phyloP scores from a whole-genome alignment of 2,329 filamentous ascomycete species.

The Diplodia scrobiculata region DNA sequence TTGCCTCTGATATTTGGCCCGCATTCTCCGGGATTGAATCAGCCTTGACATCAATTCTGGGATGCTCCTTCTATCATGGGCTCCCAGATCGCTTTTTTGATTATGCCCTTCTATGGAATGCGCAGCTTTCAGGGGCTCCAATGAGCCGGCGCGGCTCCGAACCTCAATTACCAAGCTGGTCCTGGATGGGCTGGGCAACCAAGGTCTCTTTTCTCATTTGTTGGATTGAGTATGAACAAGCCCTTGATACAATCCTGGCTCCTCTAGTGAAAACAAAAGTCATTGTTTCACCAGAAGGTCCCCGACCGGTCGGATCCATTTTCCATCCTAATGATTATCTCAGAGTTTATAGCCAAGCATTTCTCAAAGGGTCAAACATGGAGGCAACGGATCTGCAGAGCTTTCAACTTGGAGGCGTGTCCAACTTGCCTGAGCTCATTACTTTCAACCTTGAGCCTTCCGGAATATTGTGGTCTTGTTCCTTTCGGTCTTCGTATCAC shows the following conservation, averaged over 20 bases:
- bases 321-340: rapidly evolving
- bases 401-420: background rate
- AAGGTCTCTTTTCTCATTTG: background rate
- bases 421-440: background rate
- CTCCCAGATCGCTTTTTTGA: background rate
- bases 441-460: background rate
- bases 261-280: too few relatives aligned
- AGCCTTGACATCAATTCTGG: background rate
- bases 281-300: background rate
- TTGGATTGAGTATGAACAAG: too few relatives aligned
- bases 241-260: too few relatives aligned
- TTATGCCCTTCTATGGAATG: background rate
- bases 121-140: background rate
- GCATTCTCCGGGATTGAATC: background rate
- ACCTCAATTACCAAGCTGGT: background rate
- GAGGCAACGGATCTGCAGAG: too few relatives aligned
- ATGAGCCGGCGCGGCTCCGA: background rate
- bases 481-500: too few relatives aligned
- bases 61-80: background rate
- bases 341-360: background rate
- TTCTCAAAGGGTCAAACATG: too few relatives aligned
- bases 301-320: rapidly evolving
- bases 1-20: background rate
- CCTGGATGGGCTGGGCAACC: background rate
- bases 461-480: too few relatives aligned